phyloP scores from a whole-genome alignment of 208 protist species.

The Wallacemonas rigidus region DNA sequence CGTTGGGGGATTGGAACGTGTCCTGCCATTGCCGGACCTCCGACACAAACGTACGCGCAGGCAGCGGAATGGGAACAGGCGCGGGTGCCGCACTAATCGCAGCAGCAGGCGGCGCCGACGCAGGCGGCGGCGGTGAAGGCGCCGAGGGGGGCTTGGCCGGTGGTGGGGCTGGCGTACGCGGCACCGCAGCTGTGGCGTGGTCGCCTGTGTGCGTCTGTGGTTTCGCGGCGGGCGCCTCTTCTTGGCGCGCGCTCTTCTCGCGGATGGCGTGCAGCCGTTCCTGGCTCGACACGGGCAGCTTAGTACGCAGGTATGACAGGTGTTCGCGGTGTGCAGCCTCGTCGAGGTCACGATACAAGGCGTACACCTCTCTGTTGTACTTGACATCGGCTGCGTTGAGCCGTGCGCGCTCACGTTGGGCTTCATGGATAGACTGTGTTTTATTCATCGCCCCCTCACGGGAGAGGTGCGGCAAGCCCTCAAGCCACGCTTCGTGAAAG shows the following conservation, averaged over 20 bases:
- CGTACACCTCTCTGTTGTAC: conserved; percentile 21
- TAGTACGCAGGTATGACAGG: conserved; percentile 22
- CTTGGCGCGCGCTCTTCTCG: conserved; percentile 4
- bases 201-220: too few relatives aligned
- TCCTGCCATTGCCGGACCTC: conserved; percentile 46
- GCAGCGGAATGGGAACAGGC: conserved; percentile 15
- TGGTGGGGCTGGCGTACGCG: background rate
- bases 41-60: conserved; percentile 37
- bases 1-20: conserved; percentile 37
- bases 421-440: conserved; percentile 14
- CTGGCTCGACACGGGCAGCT: conserved; percentile 11
- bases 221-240: background rate
- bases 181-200: too few relatives aligned
- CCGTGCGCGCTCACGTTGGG: conserved; percentile 4
- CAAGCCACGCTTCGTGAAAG: conserved; percentile 26
- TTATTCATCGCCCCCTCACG: conserved; percentile 23
- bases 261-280: conserved; percentile 3
- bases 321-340: conserved; percentile 26
- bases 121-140: background rate
- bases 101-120: background rate
- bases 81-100: background rate
- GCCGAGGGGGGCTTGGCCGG: background rate
- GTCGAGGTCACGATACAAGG: conserved; percentile 21
- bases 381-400: background rate
- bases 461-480: conserved; percentile 24